phyloP scores from a whole-genome alignment of 2,329 filamentous ascomycete species.

The Botrytis fabae region DNA sequence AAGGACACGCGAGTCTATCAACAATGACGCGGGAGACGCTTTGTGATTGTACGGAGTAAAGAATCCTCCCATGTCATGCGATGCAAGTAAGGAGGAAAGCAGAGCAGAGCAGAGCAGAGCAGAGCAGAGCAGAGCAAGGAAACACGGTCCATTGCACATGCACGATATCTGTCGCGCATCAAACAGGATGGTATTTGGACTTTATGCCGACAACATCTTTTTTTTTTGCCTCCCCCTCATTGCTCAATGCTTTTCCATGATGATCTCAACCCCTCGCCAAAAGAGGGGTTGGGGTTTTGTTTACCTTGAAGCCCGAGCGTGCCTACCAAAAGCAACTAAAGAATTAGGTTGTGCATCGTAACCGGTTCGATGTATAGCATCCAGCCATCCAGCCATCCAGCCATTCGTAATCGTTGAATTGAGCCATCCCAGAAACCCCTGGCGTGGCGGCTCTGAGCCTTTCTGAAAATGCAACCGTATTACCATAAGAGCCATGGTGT shows the following conservation, averaged over 20 bases:
- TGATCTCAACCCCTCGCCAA: constrained; percentile 2
- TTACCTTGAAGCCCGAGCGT: not conserved
- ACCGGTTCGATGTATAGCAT: not conserved
- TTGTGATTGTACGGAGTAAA: not conserved
- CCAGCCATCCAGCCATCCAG: not conserved
- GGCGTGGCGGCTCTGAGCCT: not conserved
- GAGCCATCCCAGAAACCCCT: not conserved
- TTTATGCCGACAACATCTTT: not conserved
- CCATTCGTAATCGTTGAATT: not conserved
- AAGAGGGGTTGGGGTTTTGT: constrained; percentile 9
- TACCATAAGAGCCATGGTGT: not conserved
- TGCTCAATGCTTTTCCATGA: constrained; percentile 8
- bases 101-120: not conserved
- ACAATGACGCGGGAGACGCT: constrained; percentile 7
- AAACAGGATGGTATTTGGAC: not conserved
- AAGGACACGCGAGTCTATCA: not conserved
- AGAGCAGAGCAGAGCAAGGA: not conserved
- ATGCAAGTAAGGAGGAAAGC: not conserved
- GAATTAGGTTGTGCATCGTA: not conserved
- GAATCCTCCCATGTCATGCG: constrained; percentile 3
- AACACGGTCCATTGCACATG: not conserved
- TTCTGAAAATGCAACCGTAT: not conserved
- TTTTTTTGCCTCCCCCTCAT: constrained; percentile 17
- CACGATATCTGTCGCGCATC: not conserved
- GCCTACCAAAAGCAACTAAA: not conserved